Percentiles rank a stretch among this genome's conserved stretches.
These are phyloP conservation scores for Xylaria sp. DNA, from an alignment of 2,329 filamentous ascomycete genomes.

Conservation along the genomic window DNA sequence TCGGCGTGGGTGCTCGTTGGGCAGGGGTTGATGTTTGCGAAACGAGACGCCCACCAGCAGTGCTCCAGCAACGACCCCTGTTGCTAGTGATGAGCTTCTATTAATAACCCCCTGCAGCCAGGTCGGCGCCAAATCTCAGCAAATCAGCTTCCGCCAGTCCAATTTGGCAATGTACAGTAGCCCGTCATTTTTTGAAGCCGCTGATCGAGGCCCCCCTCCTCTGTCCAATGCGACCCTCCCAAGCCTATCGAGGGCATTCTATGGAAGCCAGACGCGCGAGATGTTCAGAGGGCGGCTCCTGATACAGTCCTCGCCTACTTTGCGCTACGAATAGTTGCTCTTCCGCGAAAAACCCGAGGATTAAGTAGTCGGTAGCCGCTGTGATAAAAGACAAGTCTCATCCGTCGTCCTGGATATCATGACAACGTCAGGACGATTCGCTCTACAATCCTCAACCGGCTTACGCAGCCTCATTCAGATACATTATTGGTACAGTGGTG, in stretches of 20 bases:
- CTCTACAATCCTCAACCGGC: conserved; percentile 13
- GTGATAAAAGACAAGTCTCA: conserved; percentile 3
- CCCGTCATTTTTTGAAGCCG: conserved; percentile 34
- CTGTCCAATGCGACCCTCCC: conserved; percentile 21
- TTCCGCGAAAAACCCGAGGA: not conserved
- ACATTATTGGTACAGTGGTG: conserved; percentile 7
- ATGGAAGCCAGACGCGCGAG: conserved; percentile 35
- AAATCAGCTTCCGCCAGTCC: conserved; percentile 36
- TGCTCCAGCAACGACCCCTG: conserved; percentile 26
- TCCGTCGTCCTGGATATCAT: conserved; percentile 12
- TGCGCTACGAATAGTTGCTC: conserved; percentile 7
- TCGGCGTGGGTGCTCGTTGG: conserved; percentile 25
- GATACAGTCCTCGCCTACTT: conserved; percentile 18
- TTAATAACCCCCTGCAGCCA: conserved; percentile 44
- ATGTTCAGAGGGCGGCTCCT: conserved; percentile 34
- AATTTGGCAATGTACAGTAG: conserved; percentile 34
- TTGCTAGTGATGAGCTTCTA: conserved; percentile 41
- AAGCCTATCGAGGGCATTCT: conserved; percentile 25
- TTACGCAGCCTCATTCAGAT: conserved; percentile 24
- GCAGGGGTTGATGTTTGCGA: conserved; percentile 48
- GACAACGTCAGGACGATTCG: not conserved
- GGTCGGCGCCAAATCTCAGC: conserved; percentile 41
- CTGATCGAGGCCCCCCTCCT: conserved; percentile 30
- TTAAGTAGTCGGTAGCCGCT: not conserved
- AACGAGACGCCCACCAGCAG: conserved; percentile 43